Evolutionary conservation across 495 filamentous ascomycete species (phyloP), one percentile per base, ranked within the genome.

Genomic region (Aspergillus steynii): DNA sequence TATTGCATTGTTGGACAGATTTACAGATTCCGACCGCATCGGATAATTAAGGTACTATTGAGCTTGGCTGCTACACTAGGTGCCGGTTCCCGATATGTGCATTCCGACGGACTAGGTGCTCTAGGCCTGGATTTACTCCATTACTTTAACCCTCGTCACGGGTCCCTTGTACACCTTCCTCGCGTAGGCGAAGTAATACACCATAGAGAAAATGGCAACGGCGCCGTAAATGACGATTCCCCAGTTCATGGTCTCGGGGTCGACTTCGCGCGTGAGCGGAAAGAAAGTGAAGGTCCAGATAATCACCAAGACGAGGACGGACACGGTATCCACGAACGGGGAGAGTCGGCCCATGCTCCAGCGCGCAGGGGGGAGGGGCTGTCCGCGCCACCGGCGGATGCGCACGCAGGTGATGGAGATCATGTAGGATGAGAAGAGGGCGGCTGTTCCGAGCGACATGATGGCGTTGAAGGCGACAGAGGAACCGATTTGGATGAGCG

Each of bases 401-500:
- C 74, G 71, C 3, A 83, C 67, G 56, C 78, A 79, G 32, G 57
- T 62, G 53, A 79, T 77, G 25, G 71, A 74, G 45, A 82, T 65
- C 14, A 79, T 66, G 48, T 82, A 82, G 20, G 80, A 75, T 29
- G 68, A 67, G 27, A 80, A 66, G 29, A 83, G 61, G 1, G 79
- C 76, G 20, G 65, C 72, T 4, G 77, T 71, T 7, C 70, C 67
- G 2, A 84, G 66, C 5, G 81, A 83, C 48, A 80, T 70, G 34
- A 87, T 77, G 32, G 80, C 80, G 65, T 84, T 82, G 65, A 88
- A 80, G 5, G 84, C 85, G 4, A 78, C 74, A 2, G 74, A 59
- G 0, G 82, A 85, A 27, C 83, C 85, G 58, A 89, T 79, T 63
- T 85, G 86, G 69, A 89, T 86, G 31, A 86, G 70, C 1, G 80